Percentiles rank a stretch among this genome's conserved stretches.
Evolutionary conservation across 805 yeast genomes (phyloP).

Genomic region (Yamadazyma laniorum): DNA sequence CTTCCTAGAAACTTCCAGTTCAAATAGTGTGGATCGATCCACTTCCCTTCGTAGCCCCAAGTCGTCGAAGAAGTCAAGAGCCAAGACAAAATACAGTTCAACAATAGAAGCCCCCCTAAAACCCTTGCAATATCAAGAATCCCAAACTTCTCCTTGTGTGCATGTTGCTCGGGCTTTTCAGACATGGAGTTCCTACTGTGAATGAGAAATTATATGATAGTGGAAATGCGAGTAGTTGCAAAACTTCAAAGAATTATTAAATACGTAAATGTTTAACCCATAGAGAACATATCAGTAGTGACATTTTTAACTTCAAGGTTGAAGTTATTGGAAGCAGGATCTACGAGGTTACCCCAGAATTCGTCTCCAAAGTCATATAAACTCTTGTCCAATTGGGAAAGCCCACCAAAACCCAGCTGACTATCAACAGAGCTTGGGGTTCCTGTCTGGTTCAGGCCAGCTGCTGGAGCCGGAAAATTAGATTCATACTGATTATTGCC

Average conservation of each 20-base stretch:
- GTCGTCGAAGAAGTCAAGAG: conserved; percentile 54
- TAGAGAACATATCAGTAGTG: conserved; percentile 28
- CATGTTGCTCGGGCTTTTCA: background rate
- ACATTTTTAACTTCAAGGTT: conserved; percentile 27
- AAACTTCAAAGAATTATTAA: too few relatives aligned
- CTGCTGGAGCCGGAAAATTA: background rate
- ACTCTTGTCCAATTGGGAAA: conserved; percentile 41
- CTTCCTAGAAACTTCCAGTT: conserved; percentile 19
- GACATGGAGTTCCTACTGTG: background rate
- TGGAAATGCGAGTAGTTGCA: too few relatives aligned
- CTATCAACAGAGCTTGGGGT: background rate
- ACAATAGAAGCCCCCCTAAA: conserved; percentile 43
- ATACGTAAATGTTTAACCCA: conserved; percentile 14
- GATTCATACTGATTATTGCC: background rate
- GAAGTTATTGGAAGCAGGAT: conserved; percentile 32
- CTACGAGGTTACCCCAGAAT: conserved; percentile 62
- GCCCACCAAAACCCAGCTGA: conserved; percentile 8
- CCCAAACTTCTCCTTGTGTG: conserved; percentile 18
- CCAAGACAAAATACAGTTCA: conserved; percentile 53
- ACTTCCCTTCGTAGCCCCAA: conserved; percentile 62
- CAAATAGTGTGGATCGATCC: conserved; percentile 44
- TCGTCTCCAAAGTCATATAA: conserved; percentile 63
- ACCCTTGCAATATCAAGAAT: conserved; percentile 44
- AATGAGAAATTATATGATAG: too few relatives aligned
- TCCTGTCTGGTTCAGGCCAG: background rate